Evolutionary conservation across 805 yeast genomes (phyloP).

Genomic region (Candida sithepensis): DNA sequence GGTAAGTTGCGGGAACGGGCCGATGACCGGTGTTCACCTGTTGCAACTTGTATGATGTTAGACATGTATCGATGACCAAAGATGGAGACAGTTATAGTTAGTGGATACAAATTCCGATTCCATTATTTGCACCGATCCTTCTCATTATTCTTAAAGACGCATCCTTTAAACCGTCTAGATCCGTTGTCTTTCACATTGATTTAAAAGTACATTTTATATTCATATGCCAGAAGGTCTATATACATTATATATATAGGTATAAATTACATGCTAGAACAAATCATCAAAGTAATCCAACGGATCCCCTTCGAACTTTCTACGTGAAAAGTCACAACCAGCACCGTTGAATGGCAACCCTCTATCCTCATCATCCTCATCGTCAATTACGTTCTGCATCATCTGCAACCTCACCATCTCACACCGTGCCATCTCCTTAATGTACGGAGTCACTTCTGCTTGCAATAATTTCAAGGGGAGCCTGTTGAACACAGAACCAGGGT

Average conservation of each 20-base stretch:
- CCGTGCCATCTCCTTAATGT: constrained; percentile 28
- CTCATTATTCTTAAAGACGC: too few relatives aligned
- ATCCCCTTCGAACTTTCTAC: constrained; percentile 13
- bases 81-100: too few relatives aligned
- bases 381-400: too few relatives aligned
- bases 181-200: too few relatives aligned
- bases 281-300: constrained; percentile 16
- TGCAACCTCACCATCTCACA: constrained; percentile 17
- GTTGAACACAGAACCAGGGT: constrained; percentile 23
- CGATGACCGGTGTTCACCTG: too few relatives aligned
- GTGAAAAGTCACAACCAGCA: neutral
- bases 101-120: too few relatives aligned
- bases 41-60: too few relatives aligned
- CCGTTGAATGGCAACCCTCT: neutral
- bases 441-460: constrained; percentile 24
- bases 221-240: neutral
- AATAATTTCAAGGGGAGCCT: constrained; percentile 12
- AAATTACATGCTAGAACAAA: constrained; percentile 4
- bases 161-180: too few relatives aligned
- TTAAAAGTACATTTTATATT: neutral
- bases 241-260: neutral
- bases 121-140: too few relatives aligned
- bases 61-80: too few relatives aligned
- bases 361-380: neutral
- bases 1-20: too few relatives aligned